Conservation (phyloP, 1,284 basidiomycete genomes). For the Amylostereum areolatum region DNA sequence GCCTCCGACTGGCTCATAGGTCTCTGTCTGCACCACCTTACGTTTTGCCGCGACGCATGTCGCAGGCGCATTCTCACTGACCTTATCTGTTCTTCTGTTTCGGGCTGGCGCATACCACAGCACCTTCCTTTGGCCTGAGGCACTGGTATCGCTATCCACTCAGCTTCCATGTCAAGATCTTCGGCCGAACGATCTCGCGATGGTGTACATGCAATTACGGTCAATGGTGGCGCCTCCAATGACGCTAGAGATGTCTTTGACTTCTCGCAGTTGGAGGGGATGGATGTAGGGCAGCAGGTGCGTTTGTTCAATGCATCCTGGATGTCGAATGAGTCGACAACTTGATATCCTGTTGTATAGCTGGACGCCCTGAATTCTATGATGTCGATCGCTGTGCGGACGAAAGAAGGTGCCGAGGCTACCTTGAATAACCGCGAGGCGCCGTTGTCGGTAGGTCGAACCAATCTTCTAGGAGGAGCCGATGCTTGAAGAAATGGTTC, state of each 20-base stretch:
- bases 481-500: constrained; percentile 8
- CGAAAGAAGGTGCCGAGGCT: constrained; percentile 84
- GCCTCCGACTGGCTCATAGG: too few relatives aligned
- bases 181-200: background rate
- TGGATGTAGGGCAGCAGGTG: constrained; percentile 39
- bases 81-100: too few relatives aligned
- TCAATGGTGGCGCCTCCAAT: background rate
- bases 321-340: background rate
- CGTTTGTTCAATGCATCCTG: constrained; percentile 1
- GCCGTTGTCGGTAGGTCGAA: constrained; percentile 40
- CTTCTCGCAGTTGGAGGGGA: constrained; percentile 41
- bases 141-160: too few relatives aligned
- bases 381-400: constrained; percentile 67
- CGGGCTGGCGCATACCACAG: too few relatives aligned
- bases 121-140: too few relatives aligned
- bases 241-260: constrained; percentile 8
- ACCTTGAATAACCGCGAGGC: constrained; percentile 54
- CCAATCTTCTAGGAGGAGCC: constrained; percentile 2
- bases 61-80: too few relatives aligned
- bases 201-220: background rate
- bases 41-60: too few relatives aligned
- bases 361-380: constrained; percentile 60
- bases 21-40: too few relatives aligned
- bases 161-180: background rate
- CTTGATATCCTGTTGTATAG: constrained; percentile 30